phyloP scores from a whole-genome alignment of 2,329 filamentous ascomycete genomes.

The Arthroderma sp. region DNA sequence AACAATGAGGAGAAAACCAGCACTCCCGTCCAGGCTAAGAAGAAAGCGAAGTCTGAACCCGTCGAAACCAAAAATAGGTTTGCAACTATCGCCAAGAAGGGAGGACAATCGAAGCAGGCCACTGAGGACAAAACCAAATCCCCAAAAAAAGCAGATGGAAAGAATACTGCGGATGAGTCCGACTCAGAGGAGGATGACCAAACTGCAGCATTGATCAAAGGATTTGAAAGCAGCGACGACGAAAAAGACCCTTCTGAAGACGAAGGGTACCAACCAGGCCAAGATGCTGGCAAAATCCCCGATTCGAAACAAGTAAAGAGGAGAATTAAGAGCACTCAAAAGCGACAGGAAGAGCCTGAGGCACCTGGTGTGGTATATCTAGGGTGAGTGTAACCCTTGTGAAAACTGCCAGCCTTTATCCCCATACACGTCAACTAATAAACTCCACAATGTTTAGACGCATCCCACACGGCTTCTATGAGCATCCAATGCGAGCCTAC shows the following conservation, averaged over 20 bases:
- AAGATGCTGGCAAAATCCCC: constrained; percentile 31
- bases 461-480: constrained; percentile 92
- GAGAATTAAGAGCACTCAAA: constrained; percentile 40
- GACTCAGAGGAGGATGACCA: constrained; percentile 36
- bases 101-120: too few relatives aligned
- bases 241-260: constrained; percentile 35
- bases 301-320: constrained; percentile 35
- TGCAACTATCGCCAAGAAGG: too few relatives aligned
- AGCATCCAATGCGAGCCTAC: constrained; percentile 86
- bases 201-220: constrained; percentile 40
- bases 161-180: constrained; percentile 16
- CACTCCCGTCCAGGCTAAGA: constrained; percentile 26
- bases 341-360: constrained; percentile 25
- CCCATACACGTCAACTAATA: not conserved
- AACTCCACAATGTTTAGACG: constrained; percentile 35
- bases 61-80: constrained; percentile 20
- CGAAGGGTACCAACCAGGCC: constrained; percentile 33
- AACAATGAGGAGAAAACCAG: constrained; percentile 35
- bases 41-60: constrained; percentile 16
- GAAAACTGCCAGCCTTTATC: too few relatives aligned
- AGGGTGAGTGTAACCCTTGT: constrained; percentile 37
- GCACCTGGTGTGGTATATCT: constrained; percentile 73
- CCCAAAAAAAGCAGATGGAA: constrained; percentile 9
- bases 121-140: too few relatives aligned
- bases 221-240: constrained; percentile 41